phyloP scores from a whole-genome alignment of 2,329 filamentous ascomycete species.

The Monosporascus sp. region DNA sequence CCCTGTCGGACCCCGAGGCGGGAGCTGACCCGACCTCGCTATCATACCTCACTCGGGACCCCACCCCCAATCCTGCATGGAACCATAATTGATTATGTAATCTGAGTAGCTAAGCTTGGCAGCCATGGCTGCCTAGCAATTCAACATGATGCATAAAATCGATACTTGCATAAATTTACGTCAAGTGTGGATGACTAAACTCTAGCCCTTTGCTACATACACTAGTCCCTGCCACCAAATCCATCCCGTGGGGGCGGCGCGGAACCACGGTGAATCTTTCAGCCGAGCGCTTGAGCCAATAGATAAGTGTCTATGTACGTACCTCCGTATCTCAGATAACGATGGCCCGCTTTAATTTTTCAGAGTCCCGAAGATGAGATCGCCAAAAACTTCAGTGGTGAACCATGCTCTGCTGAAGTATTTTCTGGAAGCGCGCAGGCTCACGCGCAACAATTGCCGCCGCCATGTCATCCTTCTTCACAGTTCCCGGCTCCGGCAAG shows the following conservation, averaged over 20 bases:
- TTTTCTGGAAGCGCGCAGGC: neutral
- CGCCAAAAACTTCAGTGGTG: neutral
- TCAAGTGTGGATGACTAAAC: too few species aligned
- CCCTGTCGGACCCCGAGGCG: too few species aligned
- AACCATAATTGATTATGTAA: too few species aligned
- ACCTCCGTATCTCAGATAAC: neutral
- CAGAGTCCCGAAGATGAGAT: neutral
- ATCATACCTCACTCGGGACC: too few species aligned
- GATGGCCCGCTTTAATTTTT: neutral
- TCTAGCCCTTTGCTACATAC: too few species aligned
- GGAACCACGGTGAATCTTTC: neutral
- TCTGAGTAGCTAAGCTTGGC: too few species aligned
- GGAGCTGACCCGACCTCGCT: too few species aligned
- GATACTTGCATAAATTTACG: too few species aligned
- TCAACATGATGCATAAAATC: too few species aligned
- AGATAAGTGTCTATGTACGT: neutral
- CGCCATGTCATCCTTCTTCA: slow-evolving; percentile 88
- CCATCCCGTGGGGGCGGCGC: neutral
- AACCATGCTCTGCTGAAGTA: neutral
- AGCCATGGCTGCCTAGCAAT: too few species aligned
- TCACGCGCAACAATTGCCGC: neutral
- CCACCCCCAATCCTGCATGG: too few species aligned
- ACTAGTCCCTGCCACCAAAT: too few species aligned
- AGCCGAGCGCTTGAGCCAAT: neutral
- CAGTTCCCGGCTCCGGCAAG: slow-evolving; percentile 75